Conservation (phyloP, 257 asterid species). For the Solanum sitiens region DNA sequence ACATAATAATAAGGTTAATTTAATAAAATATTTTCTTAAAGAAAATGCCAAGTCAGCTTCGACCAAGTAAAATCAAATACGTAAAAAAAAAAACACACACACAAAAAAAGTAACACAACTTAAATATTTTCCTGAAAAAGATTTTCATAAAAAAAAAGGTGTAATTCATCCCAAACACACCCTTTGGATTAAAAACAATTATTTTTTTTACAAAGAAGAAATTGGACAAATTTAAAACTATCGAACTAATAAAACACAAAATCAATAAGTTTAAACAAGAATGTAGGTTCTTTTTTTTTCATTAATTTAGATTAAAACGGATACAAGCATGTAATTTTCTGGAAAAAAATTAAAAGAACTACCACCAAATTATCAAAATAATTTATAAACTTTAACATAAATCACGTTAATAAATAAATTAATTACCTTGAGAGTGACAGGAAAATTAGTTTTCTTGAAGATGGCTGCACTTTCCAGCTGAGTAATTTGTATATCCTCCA, state of each 20-base stretch:
- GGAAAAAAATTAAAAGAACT: neutral
- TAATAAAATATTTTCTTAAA: neutral
- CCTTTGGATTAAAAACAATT: neutral
- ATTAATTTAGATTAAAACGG: neutral
- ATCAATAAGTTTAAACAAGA: neutral
- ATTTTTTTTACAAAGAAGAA: neutral
- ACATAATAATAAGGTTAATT: neutral
- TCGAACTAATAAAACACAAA: neutral
- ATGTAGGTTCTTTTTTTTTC: neutral
- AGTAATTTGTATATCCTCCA: slow-evolving; percentile 14
- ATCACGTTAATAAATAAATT: neutral
- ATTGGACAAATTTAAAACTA: neutral
- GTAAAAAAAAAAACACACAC: too few species aligned
- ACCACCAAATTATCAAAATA: neutral
- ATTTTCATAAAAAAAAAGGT: neutral
- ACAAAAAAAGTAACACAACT: neutral
- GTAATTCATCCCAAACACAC: neutral
- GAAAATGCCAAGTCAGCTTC: neutral
- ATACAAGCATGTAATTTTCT: neutral
- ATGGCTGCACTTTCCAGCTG: slow-evolving; percentile 9
- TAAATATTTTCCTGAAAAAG: neutral
- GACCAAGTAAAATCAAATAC: neutral
- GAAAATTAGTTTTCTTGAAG: slow-evolving; percentile 35
- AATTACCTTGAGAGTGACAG: slow-evolving; percentile 41
- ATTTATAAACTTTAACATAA: neutral